These are phyloP conservation scores for Plasmodium sp. DNA, from an alignment of 169 alveolate species.

Conservation along the genomic window DNA sequence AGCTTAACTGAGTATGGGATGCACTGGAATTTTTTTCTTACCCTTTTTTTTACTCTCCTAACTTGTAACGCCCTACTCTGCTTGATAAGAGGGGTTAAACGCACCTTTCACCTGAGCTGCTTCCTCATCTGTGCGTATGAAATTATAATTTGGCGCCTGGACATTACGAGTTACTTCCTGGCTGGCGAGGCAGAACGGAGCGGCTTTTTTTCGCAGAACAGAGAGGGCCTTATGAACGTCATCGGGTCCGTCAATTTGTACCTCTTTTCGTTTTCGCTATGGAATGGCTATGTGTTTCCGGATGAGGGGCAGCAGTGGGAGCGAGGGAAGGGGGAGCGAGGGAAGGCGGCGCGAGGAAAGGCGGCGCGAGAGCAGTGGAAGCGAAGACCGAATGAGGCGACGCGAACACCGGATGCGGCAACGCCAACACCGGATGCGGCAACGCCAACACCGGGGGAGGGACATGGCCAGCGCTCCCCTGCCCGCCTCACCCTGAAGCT, in stretches of 20 bases:
- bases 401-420: too few species aligned
- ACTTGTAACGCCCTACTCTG: background rate
- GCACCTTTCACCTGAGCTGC: constrained; percentile 24
- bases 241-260: constrained; percentile 49
- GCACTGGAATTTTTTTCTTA: constrained; percentile 57
- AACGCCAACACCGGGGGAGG: too few species aligned
- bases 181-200: background rate
- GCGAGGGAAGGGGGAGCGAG: background rate
- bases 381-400: too few species aligned
- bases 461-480: background rate
- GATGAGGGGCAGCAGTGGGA: background rate
- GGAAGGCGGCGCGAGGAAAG: too few species aligned
- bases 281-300: background rate
- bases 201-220: constrained; percentile 25
- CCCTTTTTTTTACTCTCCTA: constrained; percentile 14
- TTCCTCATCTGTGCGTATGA: constrained; percentile 10
- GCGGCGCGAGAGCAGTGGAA: too few species aligned
- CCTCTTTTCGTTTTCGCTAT: constrained; percentile 9
- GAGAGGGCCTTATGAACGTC: constrained; percentile 45
- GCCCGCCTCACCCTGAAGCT: background rate
- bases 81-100: background rate
- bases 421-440: too few species aligned
- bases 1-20: constrained; percentile 57
- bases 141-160: background rate
- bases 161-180: constrained; percentile 10